These are phyloP conservation scores for Neoascochyta sp. DNA, from an alignment of 2,329 filamentous ascomycete genomes.

Conservation along the genomic window DNA sequence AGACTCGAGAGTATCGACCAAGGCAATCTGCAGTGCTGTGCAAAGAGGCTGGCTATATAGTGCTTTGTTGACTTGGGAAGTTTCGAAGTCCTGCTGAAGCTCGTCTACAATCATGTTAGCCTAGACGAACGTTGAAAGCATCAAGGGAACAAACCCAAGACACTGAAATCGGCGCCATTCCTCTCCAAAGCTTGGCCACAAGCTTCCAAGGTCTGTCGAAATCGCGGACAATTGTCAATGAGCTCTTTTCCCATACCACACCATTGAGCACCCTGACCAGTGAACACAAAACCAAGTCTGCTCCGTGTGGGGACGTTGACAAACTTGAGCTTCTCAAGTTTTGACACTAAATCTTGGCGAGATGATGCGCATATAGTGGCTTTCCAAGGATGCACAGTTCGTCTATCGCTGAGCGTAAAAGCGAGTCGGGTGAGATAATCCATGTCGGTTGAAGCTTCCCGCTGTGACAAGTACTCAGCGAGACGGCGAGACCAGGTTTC, in stretches of 20 bases:
- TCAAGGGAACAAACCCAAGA: too few species aligned
- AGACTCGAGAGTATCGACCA: slow-evolving; percentile 10
- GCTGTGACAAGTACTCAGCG: background rate
- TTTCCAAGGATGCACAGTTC: background rate
- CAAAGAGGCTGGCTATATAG: slow-evolving; percentile 21
- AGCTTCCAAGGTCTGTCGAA: slow-evolving; percentile 2
- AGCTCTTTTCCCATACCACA: slow-evolving; percentile 5
- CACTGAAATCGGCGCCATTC: too few species aligned
- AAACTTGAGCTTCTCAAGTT: too few species aligned
- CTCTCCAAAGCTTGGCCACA: too few species aligned
- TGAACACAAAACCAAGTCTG: slow-evolving; percentile 36
- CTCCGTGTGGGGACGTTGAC: too few species aligned
- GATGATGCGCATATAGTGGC: too few species aligned
- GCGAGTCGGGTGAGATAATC: background rate
- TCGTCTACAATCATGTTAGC: slow-evolving; percentile 11
- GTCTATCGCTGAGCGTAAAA: background rate
- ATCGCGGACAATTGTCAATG: slow-evolving; percentile 4
- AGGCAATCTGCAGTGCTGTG: slow-evolving; percentile 19
- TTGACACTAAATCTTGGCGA: too few species aligned
- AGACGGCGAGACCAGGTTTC: background rate
- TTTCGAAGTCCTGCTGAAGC: slow-evolving; percentile 5
- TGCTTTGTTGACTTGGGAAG: slow-evolving; percentile 10
- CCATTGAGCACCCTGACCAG: slow-evolving; percentile 38
- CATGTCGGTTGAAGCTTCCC: background rate
- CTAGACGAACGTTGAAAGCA: slow-evolving; percentile 1